Percentiles rank a stretch among this genome's conserved stretches.
These are phyloP conservation scores for Paraphaeosphaeria sporulosa DNA, from an alignment of 2,329 filamentous ascomycete species.

Conservation along the genomic window DNA sequence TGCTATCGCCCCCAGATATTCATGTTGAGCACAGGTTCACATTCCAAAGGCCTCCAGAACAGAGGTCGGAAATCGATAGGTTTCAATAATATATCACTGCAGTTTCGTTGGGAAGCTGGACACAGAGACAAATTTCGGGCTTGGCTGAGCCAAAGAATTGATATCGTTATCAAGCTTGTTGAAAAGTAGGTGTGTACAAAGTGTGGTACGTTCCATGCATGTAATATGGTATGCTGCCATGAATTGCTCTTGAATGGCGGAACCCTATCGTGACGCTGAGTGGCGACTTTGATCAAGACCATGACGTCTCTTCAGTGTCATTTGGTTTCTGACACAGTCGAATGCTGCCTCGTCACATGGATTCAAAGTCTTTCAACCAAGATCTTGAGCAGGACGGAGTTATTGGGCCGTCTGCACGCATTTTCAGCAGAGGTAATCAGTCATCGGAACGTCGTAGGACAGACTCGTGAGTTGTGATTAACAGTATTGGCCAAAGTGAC, in stretches of 20 bases:
- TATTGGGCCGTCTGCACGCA: neutral
- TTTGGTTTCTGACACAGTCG: neutral
- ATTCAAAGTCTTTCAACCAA: neutral
- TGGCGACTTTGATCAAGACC: neutral
- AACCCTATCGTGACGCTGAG: neutral
- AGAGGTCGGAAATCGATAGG: neutral
- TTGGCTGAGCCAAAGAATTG: neutral
- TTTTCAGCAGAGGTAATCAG: no score
- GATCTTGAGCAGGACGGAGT: neutral
- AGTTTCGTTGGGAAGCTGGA: neutral
- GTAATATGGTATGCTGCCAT: neutral
- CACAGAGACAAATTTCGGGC: neutral
- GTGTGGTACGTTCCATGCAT: neutral
- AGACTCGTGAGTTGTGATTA: no score
- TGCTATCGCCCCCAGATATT: neutral
- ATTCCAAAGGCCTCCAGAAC: neutral
- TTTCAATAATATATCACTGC: neutral
- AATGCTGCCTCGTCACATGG: neutral
- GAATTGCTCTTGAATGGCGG: neutral
- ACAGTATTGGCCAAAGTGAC: no score
- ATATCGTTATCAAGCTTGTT: neutral
- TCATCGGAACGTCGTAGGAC: no score
- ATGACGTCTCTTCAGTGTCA: neutral
- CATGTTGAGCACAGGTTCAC: neutral
- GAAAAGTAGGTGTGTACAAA: neutral